Conservation (phyloP, 1,139 yeast genomes). For the Kodamaea derodonti region DNA sequence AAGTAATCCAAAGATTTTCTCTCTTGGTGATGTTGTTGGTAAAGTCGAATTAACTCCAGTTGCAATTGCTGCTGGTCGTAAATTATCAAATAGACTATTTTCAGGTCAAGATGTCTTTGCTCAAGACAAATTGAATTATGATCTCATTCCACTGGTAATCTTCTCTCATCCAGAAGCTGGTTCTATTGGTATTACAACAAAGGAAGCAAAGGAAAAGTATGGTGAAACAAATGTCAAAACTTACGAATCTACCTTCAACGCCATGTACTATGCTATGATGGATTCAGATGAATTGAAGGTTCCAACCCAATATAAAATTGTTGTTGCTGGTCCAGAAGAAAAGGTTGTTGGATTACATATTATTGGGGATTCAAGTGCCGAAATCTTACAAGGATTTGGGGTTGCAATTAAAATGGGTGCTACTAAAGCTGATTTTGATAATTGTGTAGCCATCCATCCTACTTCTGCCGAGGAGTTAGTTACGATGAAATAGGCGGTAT, state of each 20-base stretch:
- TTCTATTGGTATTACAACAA: slow-evolving; percentile 80
- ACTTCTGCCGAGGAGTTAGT: slow-evolving; percentile 97
- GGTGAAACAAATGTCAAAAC: slow-evolving; percentile 80
- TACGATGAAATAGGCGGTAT: slow-evolving; percentile 59
- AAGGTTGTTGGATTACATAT: slow-evolving; percentile 94
- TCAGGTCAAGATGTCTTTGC: slow-evolving; percentile 68
- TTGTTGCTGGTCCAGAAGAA: slow-evolving; percentile 76
- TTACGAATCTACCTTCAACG: slow-evolving; percentile 77
- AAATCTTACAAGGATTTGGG: slow-evolving; percentile 96
- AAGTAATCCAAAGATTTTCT: slow-evolving; percentile 63
- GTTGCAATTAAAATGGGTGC: slow-evolving; percentile 98
- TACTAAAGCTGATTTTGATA: slow-evolving; percentile 90
- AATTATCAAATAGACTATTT: slow-evolving; percentile 82
- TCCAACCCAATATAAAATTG: slow-evolving; percentile 82
- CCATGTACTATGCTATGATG: slow-evolving; percentile 91
- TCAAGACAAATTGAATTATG: slow-evolving; percentile 73
- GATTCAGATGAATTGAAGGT: slow-evolving; percentile 63
- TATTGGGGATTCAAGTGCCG: slow-evolving; percentile 87
- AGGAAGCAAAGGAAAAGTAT: slow-evolving; percentile 68
- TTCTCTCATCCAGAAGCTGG: slow-evolving; percentile 99
- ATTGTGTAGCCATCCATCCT: slow-evolving; percentile 96
- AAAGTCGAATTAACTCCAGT: slow-evolving; percentile 94
- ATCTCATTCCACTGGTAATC: slow-evolving; percentile 83
- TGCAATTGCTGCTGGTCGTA: slow-evolving; percentile 98
- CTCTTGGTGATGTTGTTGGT: slow-evolving; percentile 93